phyloP scores from a whole-genome alignment of 139 green algal genomes.

The Chlorella sorokiniana region DNA sequence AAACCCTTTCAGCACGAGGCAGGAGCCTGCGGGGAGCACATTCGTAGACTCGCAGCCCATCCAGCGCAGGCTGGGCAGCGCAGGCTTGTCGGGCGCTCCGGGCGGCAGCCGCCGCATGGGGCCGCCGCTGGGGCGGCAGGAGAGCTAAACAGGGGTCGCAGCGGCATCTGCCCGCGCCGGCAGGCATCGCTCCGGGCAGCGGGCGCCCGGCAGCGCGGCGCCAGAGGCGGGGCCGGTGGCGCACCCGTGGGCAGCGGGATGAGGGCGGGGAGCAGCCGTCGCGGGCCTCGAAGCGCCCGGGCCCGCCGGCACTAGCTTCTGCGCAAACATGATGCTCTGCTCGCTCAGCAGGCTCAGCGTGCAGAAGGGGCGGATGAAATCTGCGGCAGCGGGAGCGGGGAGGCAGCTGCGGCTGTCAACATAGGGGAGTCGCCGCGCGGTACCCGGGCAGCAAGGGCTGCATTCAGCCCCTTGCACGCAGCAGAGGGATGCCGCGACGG shows the following conservation, averaged over 20 bases:
- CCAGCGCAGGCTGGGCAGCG: background rate
- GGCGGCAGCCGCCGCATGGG: too few relatives aligned
- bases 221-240: background rate
- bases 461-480: too few relatives aligned
- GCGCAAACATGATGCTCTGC: constrained; percentile 61
- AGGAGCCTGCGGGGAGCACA: constrained; percentile 36
- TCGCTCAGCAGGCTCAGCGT: constrained; percentile 56
- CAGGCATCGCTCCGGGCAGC: too few relatives aligned
- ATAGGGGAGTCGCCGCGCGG: too few relatives aligned
- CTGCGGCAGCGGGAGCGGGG: too few relatives aligned
- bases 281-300: constrained; percentile 43
- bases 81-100: background rate
- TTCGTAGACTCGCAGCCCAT: background rate
- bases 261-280: constrained; percentile 1
- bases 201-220: too few relatives aligned
- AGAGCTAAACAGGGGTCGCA: too few relatives aligned
- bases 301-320: constrained; percentile 32
- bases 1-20: constrained; percentile 58
- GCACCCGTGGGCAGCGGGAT: constrained; percentile 43
- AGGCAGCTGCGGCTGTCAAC: too few relatives aligned
- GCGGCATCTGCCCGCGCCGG: too few relatives aligned
- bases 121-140: too few relatives aligned
- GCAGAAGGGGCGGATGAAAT: constrained; percentile 66
- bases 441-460: too few relatives aligned
- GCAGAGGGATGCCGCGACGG: too few relatives aligned